phyloP scores from a whole-genome alignment of 176 grass and related monocot species.

The Eremochloa ophiuroides region DNA sequence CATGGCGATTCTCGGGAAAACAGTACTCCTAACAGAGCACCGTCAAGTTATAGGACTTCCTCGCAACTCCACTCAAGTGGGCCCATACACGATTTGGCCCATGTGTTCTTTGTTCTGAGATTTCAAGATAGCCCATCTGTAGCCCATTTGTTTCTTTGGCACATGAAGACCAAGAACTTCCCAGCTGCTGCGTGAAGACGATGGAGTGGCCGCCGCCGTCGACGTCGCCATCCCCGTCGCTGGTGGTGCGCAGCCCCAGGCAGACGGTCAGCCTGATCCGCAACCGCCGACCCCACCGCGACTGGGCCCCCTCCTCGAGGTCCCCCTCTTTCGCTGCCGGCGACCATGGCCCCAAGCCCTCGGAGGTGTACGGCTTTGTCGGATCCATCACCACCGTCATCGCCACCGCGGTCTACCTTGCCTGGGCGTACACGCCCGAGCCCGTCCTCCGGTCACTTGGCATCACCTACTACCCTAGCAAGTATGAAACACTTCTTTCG shows the following conservation, averaged over 20 bases:
- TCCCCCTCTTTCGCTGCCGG: not conserved
- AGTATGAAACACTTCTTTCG: constrained; percentile 16
- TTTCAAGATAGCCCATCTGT: too few species aligned
- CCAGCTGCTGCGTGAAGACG: not conserved
- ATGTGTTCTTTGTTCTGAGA: too few species aligned
- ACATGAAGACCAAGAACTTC: too few species aligned
- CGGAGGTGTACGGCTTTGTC: constrained; percentile 90
- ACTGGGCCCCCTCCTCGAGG: not conserved
- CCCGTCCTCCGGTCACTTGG: constrained; percentile 52
- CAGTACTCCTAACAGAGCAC: too few species aligned
- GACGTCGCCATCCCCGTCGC: constrained; percentile 28
- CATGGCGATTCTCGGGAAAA: too few species aligned
- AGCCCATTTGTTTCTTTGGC: too few species aligned
- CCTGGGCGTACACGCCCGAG: constrained; percentile 72
- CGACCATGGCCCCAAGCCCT: constrained; percentile 71
- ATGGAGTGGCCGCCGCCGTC: constrained; percentile 31
- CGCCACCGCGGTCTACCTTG: constrained; percentile 57
- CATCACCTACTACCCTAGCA: constrained; percentile 94
- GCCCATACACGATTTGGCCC: too few species aligned
- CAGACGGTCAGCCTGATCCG: constrained; percentile 70
- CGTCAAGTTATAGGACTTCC: too few species aligned
- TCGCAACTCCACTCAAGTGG: too few species aligned
- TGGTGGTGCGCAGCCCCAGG: constrained; percentile 72
- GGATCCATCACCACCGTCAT: constrained; percentile 88
- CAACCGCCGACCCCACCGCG: not conserved